Conservation (phyloP, 2,329 filamentous ascomycete species). For the Trichocomaceae sp. region DNA sequence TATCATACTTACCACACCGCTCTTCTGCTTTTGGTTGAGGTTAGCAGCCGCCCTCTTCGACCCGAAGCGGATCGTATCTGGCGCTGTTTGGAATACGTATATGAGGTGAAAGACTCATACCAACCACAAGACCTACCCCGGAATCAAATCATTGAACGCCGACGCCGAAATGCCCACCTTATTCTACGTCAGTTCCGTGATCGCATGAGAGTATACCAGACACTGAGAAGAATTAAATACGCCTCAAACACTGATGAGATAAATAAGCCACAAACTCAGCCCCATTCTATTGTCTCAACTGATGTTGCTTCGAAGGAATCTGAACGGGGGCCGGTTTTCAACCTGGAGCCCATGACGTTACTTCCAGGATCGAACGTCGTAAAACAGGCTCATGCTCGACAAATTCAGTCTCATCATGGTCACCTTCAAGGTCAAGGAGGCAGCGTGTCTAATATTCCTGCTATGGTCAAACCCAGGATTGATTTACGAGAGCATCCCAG, state of each 20-base stretch:
- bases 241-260: constrained; percentile 20
- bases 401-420: neutral
- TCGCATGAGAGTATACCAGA: constrained; percentile 25
- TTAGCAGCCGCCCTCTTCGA: constrained; percentile 54
- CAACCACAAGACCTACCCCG: constrained; percentile 29
- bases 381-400: neutral
- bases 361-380: neutral
- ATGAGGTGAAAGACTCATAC: constrained; percentile 48
- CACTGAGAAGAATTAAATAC: constrained; percentile 23
- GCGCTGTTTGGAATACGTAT: constrained; percentile 65
- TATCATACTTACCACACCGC: constrained; percentile 68
- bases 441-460: neutral
- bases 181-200: constrained; percentile 58
- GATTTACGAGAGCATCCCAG: neutral
- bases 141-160: constrained; percentile 21
- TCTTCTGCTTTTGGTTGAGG: constrained; percentile 60
- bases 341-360: neutral
- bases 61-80: constrained; percentile 61
- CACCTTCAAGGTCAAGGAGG: neutral
- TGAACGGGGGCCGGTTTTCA: neutral
- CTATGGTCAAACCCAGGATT: neutral
- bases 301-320: neutral
- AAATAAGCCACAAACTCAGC: neutral
- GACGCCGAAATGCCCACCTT: constrained; percentile 52
- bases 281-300: neutral